These are phyloP conservation scores for Nigrospora sphaerica DNA, from an alignment of 2,329 filamentous ascomycete genomes.

Conservation along the genomic window DNA sequence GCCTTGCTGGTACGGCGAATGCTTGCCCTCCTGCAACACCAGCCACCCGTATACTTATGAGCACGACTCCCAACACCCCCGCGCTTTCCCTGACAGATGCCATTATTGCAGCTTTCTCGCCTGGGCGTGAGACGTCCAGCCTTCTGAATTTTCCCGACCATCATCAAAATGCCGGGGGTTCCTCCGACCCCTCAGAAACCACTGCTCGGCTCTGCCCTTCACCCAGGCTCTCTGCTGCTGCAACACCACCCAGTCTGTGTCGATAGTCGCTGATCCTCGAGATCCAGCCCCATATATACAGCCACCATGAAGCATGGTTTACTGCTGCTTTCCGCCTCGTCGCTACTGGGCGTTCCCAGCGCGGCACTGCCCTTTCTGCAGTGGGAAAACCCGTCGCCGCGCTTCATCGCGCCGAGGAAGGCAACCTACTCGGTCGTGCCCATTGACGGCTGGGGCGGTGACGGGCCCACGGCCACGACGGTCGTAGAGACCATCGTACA, in stretches of 20 bases:
- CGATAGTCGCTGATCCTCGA: background rate
- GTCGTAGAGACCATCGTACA: slow-evolving; percentile 24
- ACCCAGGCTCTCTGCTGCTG: background rate
- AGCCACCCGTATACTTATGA: background rate
- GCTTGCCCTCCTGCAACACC: background rate
- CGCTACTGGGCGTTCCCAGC: slow-evolving; percentile 11
- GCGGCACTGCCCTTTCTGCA: slow-evolving; percentile 20
- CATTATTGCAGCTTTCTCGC: too few species aligned
- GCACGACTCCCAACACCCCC: background rate
- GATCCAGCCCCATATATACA: background rate
- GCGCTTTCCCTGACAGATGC: background rate
- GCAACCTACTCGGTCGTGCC: slow-evolving; percentile 31
- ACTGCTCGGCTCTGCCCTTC: background rate
- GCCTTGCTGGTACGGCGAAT: background rate
- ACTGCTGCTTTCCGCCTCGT: slow-evolving; percentile 16
- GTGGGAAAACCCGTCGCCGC: slow-evolving; percentile 4
- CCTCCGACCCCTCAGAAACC: background rate
- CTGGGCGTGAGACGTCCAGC: background rate
- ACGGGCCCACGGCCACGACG: slow-evolving; percentile 16
- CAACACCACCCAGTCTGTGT: background rate
- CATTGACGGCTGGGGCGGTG: slow-evolving; percentile 22
- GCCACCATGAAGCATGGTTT: slow-evolving; percentile 22
- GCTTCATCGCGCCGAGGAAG: slow-evolving; percentile 15
- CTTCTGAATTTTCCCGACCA: background rate
- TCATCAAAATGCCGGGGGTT: background rate